Conservation (phyloP, 2,329 filamentous ascomycete species). For the Chrysoporthe deuterocubensis region DNA sequence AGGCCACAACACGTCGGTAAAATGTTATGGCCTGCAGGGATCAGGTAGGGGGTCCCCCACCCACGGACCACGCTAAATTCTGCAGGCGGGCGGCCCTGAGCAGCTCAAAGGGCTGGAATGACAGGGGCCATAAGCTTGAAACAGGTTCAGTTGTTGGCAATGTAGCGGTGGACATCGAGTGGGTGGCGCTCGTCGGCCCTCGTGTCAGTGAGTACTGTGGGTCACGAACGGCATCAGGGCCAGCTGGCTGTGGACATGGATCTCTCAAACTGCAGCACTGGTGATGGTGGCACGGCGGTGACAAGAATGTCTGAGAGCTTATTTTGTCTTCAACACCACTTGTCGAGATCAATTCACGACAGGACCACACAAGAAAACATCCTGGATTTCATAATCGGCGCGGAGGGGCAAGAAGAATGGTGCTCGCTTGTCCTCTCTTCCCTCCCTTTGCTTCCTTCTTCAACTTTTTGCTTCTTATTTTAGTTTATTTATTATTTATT, state of each 20-base stretch:
- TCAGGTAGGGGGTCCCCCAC: conserved; percentile 13
- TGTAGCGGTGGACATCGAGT: conserved; percentile 16
- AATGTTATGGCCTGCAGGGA: conserved; percentile 10
- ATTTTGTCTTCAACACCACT: not conserved
- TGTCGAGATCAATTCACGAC: not conserved
- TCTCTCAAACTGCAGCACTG: conserved; percentile 9
- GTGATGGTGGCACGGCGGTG: conserved; percentile 3
- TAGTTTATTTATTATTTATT: not conserved
- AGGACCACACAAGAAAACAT: not conserved
- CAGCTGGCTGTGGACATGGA: conserved; percentile 13
- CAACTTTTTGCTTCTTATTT: not conserved
- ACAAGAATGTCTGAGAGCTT: not conserved
- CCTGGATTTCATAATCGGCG: not conserved
- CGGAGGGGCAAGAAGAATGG: not conserved
- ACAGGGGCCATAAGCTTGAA: conserved; percentile 16
- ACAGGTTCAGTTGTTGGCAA: conserved; percentile 19
- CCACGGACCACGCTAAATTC: conserved; percentile 9
- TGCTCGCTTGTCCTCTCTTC: not conserved
- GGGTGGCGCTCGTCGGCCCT: conserved; percentile 18
- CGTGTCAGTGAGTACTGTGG: conserved; percentile 18
- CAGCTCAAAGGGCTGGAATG: conserved; percentile 19
- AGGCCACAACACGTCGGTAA: conserved; percentile 10
- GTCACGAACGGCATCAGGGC: conserved; percentile 10
- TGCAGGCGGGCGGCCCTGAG: conserved; percentile 3
- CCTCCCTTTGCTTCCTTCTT: not conserved